These are phyloP conservation scores for Pilaira anomala DNA, from an alignment of 192 early-diverging fungal species.

Conservation along the genomic window DNA sequence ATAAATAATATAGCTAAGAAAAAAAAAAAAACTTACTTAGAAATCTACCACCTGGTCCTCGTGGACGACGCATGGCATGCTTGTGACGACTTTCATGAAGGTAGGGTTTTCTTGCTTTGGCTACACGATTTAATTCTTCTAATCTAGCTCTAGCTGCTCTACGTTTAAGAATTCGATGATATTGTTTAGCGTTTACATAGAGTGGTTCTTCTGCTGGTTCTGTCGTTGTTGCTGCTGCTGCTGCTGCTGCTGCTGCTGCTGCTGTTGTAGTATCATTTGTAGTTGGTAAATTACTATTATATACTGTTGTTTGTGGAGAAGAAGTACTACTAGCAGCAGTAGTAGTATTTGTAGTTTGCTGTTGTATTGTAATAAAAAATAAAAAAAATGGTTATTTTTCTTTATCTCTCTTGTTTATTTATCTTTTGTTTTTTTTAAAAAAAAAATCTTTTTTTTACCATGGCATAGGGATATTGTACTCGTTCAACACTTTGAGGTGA, in stretches of 20 bases:
- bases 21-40: constrained; percentile 47
- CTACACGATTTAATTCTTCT: constrained; percentile 72
- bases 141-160: constrained; percentile 83
- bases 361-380: too few relatives aligned
- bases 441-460: too few relatives aligned
- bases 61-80: constrained; percentile 95
- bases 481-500: too few relatives aligned
- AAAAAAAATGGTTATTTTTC: too few relatives aligned
- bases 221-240: constrained; percentile 26
- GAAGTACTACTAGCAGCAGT: too few relatives aligned
- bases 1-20: neutral
- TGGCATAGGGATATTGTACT: too few relatives aligned
- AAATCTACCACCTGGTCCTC: constrained; percentile 96
- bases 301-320: too few relatives aligned
- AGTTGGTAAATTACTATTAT: too few relatives aligned
- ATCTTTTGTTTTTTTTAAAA: too few relatives aligned
- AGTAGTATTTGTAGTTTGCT: too few relatives aligned
- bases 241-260: constrained; percentile 16
- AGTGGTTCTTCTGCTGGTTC: constrained; percentile 65
- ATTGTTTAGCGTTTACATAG: constrained; percentile 99
- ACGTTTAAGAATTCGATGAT: constrained; percentile 93
- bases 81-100: constrained; percentile 95
- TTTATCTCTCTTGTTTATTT: neutral
- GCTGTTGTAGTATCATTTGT: too few relatives aligned
- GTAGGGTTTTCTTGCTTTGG: constrained; percentile 84